phyloP scores from a whole-genome alignment of 1,284 basidiomycete species.

The Papiliotrema terrestris region DNA sequence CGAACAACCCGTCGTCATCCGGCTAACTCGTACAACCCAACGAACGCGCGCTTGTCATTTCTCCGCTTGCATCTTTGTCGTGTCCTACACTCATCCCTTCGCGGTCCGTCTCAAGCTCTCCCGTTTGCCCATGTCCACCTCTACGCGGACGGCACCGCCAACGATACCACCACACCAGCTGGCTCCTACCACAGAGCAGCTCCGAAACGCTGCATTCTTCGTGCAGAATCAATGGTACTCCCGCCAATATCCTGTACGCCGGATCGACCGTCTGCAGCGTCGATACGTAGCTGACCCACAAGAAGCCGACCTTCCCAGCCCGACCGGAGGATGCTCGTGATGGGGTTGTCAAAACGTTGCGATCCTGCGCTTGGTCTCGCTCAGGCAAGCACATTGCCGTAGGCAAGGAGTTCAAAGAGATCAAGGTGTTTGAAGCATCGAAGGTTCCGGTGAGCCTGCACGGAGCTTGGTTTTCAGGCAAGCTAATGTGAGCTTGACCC shows the following conservation, averaged over 20 bases:
- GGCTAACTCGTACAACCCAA: too few species aligned
- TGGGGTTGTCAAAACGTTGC: constrained; percentile 18
- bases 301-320: background rate
- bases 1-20: background rate
- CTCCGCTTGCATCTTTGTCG: too few species aligned
- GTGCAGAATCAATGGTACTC: background rate
- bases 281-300: too few species aligned
- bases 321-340: background rate
- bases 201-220: background rate
- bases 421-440: constrained; percentile 17
- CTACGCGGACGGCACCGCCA: too few species aligned
- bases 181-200: background rate
- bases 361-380: constrained; percentile 26
- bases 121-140: background rate
- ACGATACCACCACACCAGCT: background rate
- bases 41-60: too few species aligned
- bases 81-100: background rate
- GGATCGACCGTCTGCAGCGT: too few species aligned
- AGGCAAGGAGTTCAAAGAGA: constrained; percentile 19
- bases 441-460: constrained; percentile 10
- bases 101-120: background rate
- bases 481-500: background rate
- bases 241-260: background rate
- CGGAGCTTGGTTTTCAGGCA: background rate
- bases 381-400: constrained; percentile 24